Percentiles rank a stretch among this genome's conserved stretches.
Evolutionary conservation across 2,329 filamentous ascomycete genomes (phyloP).

Genomic region (Aphanocladium album): DNA sequence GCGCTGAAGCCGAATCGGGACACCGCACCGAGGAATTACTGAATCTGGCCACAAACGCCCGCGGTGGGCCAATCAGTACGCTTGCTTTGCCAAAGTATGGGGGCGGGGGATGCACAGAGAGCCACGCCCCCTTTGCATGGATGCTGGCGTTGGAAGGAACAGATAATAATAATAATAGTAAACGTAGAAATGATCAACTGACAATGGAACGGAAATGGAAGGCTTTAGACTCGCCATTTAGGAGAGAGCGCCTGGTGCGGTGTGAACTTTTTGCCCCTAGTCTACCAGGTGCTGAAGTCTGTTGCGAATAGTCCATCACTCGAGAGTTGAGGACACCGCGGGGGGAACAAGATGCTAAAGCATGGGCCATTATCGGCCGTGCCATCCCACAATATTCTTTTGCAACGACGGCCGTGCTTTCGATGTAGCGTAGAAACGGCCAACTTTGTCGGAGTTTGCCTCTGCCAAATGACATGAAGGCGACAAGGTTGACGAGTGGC

Average conservation of each 20-base stretch:
- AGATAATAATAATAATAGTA: not conserved
- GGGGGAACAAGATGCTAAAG: not conserved
- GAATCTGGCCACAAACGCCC: conserved; percentile 2
- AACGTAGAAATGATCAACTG: not conserved
- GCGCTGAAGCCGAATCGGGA: not conserved
- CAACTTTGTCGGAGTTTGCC: not conserved
- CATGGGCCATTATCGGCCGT: not conserved
- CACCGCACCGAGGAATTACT: conserved; percentile 1
- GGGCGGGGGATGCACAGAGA: not conserved
- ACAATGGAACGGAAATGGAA: not conserved
- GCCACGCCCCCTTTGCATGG: not conserved
- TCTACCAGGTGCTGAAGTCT: conserved; percentile 2
- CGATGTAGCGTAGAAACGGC: not conserved
- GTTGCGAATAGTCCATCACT: not conserved
- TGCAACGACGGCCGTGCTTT: not conserved
- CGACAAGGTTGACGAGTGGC: not conserved
- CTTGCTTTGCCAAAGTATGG: not conserved
- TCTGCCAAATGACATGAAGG: not conserved
- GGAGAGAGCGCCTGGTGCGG: not conserved
- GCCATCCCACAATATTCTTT: not conserved
- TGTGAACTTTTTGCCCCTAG: not conserved
- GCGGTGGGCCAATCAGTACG: conserved; percentile 2
- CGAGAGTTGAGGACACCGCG: not conserved
- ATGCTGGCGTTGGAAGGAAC: too few relatives aligned
- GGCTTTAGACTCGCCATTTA: not conserved